A percentile compares a stretch with the other conserved stretches of the same genome.
Evolutionary conservation across 2,329 filamentous ascomycete genomes (phyloP).

Genomic region (Paraphaeosphaeria sporulosa): DNA sequence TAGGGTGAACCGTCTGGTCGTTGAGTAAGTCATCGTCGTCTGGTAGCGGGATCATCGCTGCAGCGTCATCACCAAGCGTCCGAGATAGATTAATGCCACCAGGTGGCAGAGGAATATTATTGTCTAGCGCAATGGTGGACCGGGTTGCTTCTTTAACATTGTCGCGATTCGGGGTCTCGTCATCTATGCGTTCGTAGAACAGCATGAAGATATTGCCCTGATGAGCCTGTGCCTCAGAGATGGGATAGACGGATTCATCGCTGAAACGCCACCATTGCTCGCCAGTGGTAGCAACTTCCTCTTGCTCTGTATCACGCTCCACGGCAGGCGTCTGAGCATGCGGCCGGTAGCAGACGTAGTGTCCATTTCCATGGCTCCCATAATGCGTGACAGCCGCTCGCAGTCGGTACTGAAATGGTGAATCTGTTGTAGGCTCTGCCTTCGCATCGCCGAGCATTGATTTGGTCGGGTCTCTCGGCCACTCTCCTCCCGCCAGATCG

Average conservation of each 20-base stretch:
- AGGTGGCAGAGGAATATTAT: conserved; percentile 32
- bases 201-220: conserved; percentile 94
- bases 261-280: conserved; percentile 88
- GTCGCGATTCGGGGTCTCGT: conserved; percentile 52
- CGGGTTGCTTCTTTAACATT: background rate
- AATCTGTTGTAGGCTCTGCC: conserved; percentile 43
- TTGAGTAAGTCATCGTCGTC: conserved; percentile 25
- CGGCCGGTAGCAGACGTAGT: conserved; percentile 91
- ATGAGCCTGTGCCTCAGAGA: conserved; percentile 74
- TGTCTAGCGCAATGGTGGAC: conserved; percentile 8
- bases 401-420: conserved; percentile 70
- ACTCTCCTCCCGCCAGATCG: conserved; percentile 64
- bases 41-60: conserved; percentile 29
- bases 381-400: conserved; percentile 87
- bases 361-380: conserved; percentile 91
- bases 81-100: background rate
- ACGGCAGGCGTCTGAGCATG: conserved; percentile 55
- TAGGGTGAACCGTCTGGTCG: background rate
- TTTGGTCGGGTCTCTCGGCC: conserved; percentile 71
- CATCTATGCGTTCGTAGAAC: conserved; percentile 76
- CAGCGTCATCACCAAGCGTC: conserved; percentile 15
- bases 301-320: conserved; percentile 25
- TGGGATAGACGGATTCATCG: conserved; percentile 81
- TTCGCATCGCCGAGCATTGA: conserved; percentile 75
- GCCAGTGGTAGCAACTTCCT: conserved; percentile 30